These are phyloP conservation scores for Prototheca stagnorum DNA, from an alignment of 163 green algal genomes.

Conservation along the genomic window DNA sequence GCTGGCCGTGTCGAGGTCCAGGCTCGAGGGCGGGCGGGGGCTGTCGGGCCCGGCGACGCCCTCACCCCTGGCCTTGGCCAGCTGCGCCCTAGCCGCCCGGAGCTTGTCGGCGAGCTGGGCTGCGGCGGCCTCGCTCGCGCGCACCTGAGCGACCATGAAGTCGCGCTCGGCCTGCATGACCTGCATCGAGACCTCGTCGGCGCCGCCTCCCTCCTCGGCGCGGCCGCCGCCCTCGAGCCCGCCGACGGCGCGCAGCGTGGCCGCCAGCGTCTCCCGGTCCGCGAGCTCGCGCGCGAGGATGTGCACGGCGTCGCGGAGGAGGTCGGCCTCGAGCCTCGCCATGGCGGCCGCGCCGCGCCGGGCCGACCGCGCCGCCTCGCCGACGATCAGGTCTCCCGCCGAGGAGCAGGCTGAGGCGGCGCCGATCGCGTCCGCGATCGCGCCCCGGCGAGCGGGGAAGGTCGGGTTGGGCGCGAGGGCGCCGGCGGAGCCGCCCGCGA, in stretches of 20 bases:
- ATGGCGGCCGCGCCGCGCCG: background rate
- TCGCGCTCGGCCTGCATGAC: constrained; percentile 53
- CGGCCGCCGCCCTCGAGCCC: background rate
- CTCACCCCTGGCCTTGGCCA: no score
- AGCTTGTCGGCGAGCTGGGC: constrained; percentile 18
- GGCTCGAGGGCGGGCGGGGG: no score
- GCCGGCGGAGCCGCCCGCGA: no score
- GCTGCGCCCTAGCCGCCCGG: no score
- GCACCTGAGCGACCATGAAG: constrained; percentile 25
- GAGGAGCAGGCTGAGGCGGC: no score
- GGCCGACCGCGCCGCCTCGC: background rate
- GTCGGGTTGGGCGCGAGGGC: no score
- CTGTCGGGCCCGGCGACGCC: no score
- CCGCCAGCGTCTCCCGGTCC: constrained; percentile 15
- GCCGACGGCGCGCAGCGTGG: constrained; percentile 1
- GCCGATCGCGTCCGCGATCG: no score
- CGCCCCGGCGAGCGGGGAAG: no score
- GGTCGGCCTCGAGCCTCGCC: constrained; percentile 9
- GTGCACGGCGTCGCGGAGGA: constrained; percentile 14
- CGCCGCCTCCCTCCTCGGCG: constrained; percentile 5
- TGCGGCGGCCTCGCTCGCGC: no score
- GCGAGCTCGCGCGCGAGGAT: constrained; percentile 20
- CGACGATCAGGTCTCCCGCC: constrained; percentile 14
- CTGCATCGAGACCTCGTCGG: constrained; percentile 34
- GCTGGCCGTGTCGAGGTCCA: no score